phyloP scores from a whole-genome alignment of 768 basidiomycete genomes.

The Suillus brevipes region DNA sequence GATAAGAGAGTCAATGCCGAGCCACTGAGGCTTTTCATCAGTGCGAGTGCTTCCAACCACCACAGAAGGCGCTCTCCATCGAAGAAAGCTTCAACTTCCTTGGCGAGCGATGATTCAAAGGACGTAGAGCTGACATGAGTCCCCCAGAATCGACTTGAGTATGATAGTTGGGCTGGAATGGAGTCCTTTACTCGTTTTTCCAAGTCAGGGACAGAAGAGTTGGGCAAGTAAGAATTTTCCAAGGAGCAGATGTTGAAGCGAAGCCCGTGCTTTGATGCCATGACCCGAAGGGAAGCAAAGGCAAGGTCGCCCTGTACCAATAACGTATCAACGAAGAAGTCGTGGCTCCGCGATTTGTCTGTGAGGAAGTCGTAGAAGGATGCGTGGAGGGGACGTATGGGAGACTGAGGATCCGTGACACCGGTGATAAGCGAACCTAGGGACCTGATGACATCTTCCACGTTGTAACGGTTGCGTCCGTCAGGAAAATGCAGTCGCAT shows the following conservation, averaged over 20 bases:
- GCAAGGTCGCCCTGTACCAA: conserved; percentile 10
- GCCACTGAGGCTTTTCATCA: conserved; percentile 18
- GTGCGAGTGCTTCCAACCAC: not conserved
- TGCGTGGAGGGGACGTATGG: conserved; percentile 23
- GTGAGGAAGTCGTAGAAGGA: conserved; percentile 30
- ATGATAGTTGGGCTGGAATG: conserved; percentile 28
- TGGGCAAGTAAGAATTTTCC: conserved; percentile 26
- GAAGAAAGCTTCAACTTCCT: conserved; percentile 23
- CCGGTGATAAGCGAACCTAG: conserved; percentile 10
- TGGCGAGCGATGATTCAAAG: conserved; percentile 1
- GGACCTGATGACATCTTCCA: not conserved
- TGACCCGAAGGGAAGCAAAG: conserved; percentile 23
- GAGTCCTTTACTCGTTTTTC: conserved; percentile 11
- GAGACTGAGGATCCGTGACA: not conserved
- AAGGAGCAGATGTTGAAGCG: conserved; percentile 11
- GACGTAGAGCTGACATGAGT: conserved; percentile 25
- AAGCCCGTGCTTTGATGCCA: conserved; percentile 22
- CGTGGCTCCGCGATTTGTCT: conserved; percentile 11
- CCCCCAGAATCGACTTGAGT: conserved; percentile 35
- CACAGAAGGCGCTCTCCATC: conserved; percentile 9
- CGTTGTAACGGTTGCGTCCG: conserved; percentile 25
- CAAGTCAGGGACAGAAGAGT: conserved; percentile 21
- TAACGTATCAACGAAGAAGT: conserved; percentile 13
- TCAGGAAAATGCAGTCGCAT: not conserved
- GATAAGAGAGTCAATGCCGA: not conserved